These are phyloP conservation scores for Coemansia sp. DNA, from an alignment of 371 early-diverging fungal species.

Conservation along the genomic window DNA sequence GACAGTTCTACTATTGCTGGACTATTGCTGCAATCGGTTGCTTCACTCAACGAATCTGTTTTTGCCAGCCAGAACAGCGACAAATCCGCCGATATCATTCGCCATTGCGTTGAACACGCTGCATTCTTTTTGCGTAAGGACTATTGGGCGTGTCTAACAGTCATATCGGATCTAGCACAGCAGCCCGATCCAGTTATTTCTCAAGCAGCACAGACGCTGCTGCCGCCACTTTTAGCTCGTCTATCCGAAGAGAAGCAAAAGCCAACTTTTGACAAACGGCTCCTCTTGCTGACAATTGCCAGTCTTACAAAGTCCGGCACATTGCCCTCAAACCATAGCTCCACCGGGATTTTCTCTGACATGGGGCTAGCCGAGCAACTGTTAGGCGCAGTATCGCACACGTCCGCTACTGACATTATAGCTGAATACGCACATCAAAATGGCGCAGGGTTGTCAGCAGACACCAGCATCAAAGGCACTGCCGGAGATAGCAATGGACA, in stretches of 20 bases:
- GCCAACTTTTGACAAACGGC: constrained; percentile 8
- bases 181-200: constrained; percentile 5
- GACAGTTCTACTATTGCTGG: constrained; percentile 8
- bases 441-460: neutral
- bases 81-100: neutral
- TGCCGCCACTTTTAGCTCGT: constrained; percentile 22
- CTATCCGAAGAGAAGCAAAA: constrained; percentile 25
- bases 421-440: constrained; percentile 13
- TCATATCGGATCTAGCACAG: constrained; percentile 16
- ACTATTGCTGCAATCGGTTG: constrained; percentile 25
- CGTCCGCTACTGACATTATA: constrained; percentile 29
- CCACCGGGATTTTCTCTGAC: neutral
- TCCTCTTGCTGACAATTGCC: constrained; percentile 20
- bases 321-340: neutral
- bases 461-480: neutral
- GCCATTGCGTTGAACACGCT: constrained; percentile 2
- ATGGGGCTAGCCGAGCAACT: constrained; percentile 50
- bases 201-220: constrained; percentile 18
- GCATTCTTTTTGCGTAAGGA: constrained; percentile 17
- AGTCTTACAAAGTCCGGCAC: constrained; percentile 13
- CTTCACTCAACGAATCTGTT: neutral
- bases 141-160: constrained; percentile 38
- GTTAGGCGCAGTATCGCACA: constrained; percentile 27
- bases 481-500: constrained; percentile 6
- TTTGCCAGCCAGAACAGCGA: neutral